phyloP scores from a whole-genome alignment of 768 basidiomycete species.

The Crucibulum laeve region DNA sequence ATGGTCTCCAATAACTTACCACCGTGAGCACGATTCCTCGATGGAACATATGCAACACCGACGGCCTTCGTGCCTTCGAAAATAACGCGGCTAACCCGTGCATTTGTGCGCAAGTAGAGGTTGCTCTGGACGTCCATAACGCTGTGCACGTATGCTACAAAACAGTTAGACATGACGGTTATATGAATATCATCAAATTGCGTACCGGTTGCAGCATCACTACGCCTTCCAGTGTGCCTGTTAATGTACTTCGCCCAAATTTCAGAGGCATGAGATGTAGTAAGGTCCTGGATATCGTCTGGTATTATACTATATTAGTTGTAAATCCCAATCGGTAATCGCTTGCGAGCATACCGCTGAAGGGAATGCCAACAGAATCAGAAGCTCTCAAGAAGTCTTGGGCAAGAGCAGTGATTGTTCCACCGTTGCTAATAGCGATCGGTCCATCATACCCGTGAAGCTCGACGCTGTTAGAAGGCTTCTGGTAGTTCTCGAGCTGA shows the following conservation, averaged over 20 bases:
- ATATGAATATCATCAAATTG: neutral
- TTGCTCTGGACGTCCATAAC: conserved; percentile 68
- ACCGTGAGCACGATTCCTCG: conserved; percentile 52
- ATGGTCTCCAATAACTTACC: conserved; percentile 56
- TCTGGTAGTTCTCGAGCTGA: conserved; percentile 74
- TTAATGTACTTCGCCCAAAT: conserved; percentile 80
- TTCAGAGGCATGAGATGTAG: conserved; percentile 58
- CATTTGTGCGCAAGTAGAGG: conserved; percentile 61
- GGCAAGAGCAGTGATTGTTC: conserved; percentile 56
- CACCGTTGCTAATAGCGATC: conserved; percentile 71
- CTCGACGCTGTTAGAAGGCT: conserved; percentile 62
- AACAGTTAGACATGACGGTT: neutral
- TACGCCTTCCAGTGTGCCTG: conserved; percentile 65
- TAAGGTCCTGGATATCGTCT: conserved; percentile 70
- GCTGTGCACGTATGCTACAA: conserved; percentile 60
- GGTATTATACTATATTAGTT: neutral
- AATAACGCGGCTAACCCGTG: conserved; percentile 65
- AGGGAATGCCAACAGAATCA: conserved; percentile 58
- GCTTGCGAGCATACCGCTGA: conserved; percentile 43
- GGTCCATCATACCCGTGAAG: conserved; percentile 70
- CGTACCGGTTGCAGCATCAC: conserved; percentile 64
- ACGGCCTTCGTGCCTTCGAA: conserved; percentile 72
- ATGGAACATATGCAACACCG: conserved; percentile 65
- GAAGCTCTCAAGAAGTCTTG: conserved; percentile 67
- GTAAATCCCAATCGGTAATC: neutral